These are phyloP conservation scores for Xylaria sp. DNA, from an alignment of 2,329 filamentous ascomycete species.

Conservation along the genomic window DNA sequence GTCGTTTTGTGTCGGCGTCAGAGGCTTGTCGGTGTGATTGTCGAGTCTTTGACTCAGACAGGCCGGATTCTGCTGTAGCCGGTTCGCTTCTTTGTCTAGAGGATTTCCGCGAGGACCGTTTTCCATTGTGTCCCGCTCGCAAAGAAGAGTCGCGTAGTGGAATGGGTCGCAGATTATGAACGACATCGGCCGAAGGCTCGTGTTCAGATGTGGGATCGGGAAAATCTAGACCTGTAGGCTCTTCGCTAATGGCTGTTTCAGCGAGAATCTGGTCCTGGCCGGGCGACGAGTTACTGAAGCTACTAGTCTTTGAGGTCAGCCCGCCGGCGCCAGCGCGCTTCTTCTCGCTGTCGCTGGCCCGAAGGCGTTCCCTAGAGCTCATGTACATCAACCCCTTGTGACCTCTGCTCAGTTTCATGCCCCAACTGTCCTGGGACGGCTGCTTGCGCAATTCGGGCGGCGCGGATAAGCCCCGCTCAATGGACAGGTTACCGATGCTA, in stretches of 20 bases:
- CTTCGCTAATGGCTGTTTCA: conserved; percentile 67
- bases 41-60: conserved; percentile 41
- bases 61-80: conserved; percentile 52
- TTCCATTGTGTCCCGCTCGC: conserved; percentile 62
- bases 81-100: conserved; percentile 62
- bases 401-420: conserved; percentile 64
- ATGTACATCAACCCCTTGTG: conserved; percentile 76
- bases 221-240: conserved; percentile 52
- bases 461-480: conserved; percentile 66
- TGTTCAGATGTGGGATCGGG: conserved; percentile 36
- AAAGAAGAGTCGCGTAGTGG: conserved; percentile 76
- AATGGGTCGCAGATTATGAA: conserved; percentile 56
- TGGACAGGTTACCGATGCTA: conserved; percentile 73
- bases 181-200: conserved; percentile 43
- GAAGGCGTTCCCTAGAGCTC: conserved; percentile 75
- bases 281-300: conserved; percentile 50
- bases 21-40: conserved; percentile 43
- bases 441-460: conserved; percentile 63
- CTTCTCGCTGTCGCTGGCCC: conserved; percentile 71
- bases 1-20: conserved; percentile 42
- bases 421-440: conserved; percentile 71
- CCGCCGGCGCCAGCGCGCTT: conserved; percentile 64
- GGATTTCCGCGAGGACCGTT: conserved; percentile 63
- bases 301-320: conserved; percentile 55
- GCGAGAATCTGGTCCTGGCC: conserved; percentile 63